Evolutionary conservation across 345 rosid genomes (phyloP).

Genomic region (Arabidopsis arenosa): DNA sequence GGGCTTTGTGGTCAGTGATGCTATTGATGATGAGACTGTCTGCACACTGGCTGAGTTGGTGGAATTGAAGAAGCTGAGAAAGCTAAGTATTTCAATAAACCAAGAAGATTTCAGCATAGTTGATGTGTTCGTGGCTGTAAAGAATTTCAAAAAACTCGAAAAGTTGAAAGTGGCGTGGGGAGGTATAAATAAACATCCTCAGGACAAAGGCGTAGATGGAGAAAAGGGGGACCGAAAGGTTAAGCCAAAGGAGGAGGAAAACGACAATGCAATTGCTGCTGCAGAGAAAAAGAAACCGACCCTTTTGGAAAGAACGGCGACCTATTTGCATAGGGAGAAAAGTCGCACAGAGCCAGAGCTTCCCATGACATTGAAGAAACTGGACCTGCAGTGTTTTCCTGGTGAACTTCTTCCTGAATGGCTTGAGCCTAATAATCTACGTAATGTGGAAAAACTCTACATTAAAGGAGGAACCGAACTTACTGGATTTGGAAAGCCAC

Average conservation of each 20-base stretch:
- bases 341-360: background rate
- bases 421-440: conserved; percentile 34
- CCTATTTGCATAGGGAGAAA: too few relatives aligned
- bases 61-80: conserved; percentile 41
- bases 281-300: too few relatives aligned
- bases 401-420: conserved; percentile 11
- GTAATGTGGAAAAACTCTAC: conserved; percentile 36
- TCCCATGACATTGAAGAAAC: conserved; percentile 38
- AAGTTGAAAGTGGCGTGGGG: conserved; percentile 55
- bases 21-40: conserved; percentile 6
- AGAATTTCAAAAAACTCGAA: background rate
- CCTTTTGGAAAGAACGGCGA: too few relatives aligned
- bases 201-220: background rate
- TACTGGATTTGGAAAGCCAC: conserved; percentile 4
- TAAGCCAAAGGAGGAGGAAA: background rate
- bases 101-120: background rate
- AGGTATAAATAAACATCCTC: conserved; percentile 26
- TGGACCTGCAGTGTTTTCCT: conserved; percentile 54
- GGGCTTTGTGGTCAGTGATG: conserved; percentile 63
- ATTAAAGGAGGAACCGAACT: conserved; percentile 49
- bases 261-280: too few relatives aligned
- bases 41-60: conserved; percentile 35
- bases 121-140: background rate
- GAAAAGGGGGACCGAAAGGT: background rate
- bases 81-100: conserved; percentile 50